Evolutionary conservation across 129 eudicot genomes (phyloP), one percentile per base, ranked within the genome.

Genomic region (Arctium minus): DNA sequence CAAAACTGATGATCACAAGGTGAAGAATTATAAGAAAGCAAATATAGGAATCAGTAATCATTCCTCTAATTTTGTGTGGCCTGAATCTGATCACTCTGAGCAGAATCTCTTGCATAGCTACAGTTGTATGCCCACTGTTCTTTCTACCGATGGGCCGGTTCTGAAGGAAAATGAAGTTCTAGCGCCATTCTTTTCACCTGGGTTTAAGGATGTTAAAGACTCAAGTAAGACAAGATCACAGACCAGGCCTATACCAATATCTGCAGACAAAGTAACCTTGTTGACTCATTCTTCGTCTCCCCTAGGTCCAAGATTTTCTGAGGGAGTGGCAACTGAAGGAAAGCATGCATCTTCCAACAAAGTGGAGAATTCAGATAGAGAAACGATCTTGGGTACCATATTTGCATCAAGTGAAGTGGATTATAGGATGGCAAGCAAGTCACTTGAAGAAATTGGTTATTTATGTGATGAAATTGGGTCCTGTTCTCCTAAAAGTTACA

Each of bases 141-240:
- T 88, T 77, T 84, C 86, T 40, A 91, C 89, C 13, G 97, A 93
- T 86, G 98, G 98, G 33, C 94, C 98, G 29, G 71, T 91, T 77
- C 86, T 89, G 12, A 88, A 83, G 73, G 86, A 80, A 76, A 79
- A 81, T 44, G 89, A 91, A 81, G 83, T 84, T 48, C 72, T 88
- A 72, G 46, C 64, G 44, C 74, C 82, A 17, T 84, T 72, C 75
- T 76, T 32, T 70, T 81, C 79, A 37, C 85, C 85, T 42, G 75
- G 77, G 56, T 65, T 74, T 18, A 80, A 70, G 70, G 70, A 75
- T 60, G 82, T 76, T 8, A 50, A 64, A 53, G 84, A 85, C 4
- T 81, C 86, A 48, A 82, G 85, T 18, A 83, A 84, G 75, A 78
- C 5, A 75, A 77, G 79, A 77, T 75, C 76, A 70, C 82, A 50